Percentiles rank a stretch among this genome's conserved stretches.
Evolutionary conservation across 192 early-diverging fungal species (phyloP).

Genomic region (Rhizoclosmatium globosum): DNA sequence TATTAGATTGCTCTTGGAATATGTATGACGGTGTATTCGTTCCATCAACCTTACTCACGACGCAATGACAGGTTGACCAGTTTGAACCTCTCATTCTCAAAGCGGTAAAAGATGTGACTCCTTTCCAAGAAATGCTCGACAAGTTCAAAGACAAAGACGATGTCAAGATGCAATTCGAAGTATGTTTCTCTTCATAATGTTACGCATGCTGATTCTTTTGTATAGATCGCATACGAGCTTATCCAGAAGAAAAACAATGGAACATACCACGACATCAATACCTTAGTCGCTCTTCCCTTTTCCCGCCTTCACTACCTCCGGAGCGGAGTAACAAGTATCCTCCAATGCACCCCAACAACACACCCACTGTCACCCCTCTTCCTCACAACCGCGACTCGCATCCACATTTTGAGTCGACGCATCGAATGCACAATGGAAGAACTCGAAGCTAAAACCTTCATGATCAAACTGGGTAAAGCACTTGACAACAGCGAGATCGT

Average conservation of each 20-base stretch:
- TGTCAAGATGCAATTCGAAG: not conserved
- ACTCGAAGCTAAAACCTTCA: not conserved
- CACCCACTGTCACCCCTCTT: not conserved
- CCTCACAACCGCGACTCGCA: not conserved
- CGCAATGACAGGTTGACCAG: no score
- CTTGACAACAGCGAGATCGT: not conserved
- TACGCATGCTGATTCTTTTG: no score
- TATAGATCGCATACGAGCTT: not conserved
- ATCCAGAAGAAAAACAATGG: conserved; percentile 10
- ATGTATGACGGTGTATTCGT: not conserved
- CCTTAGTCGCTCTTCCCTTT: not conserved
- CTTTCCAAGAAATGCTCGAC: not conserved
- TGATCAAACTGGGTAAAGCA: not conserved
- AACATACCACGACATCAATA: not conserved
- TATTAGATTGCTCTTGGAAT: not conserved
- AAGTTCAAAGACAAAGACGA: not conserved
- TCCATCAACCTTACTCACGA: no score
- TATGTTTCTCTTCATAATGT: not conserved
- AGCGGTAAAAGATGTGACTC: no score
- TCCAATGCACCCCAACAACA: not conserved
- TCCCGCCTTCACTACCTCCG: not conserved
- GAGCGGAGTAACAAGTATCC: not conserved
- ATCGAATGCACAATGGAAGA: not conserved
- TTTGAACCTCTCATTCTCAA: no score
- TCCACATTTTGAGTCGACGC: not conserved